Evolutionary conservation across 257 asterid species (phyloP), one percentile per base, ranked within the genome.

Genomic region (Solanum chilense): DNA sequence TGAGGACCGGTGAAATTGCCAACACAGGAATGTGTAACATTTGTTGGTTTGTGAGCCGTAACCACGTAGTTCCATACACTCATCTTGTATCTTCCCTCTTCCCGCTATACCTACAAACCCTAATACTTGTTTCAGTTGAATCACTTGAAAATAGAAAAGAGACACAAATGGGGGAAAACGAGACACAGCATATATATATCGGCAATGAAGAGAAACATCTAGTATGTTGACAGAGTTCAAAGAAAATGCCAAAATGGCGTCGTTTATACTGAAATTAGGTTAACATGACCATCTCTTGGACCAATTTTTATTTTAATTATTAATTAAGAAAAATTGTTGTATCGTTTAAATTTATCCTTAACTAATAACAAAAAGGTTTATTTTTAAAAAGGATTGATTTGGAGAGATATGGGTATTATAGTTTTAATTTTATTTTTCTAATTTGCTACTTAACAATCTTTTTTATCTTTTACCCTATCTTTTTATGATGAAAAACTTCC

Each of bases 21-120:
- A 83, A 97, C 99, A 90, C 98, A 96, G 8, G 99, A 97, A 90
- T 97, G 99, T 58, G 99, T 96, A 9, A 95, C 98, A 87, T 95
- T 97, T 12, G 99, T 97, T 60, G 99, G 99, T 93, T 95, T 95
- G 91, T 97, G 99, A 68, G 99, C 99, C 91, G 99, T 97, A 91
- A 97, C 99, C 88, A 97, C 99, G 75, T 97, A 97, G 92, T 97
- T 97, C 99, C 99, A 97, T 77, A 93, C 88, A 83, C 99, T 97
- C 99, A 96, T 97, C 83, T 87, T 49, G 31, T 6, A 37, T 37
- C 25, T 23, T 37, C 42, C 18, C 14, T 21, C 31, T 74, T 25
- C 31, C 49, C 58, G 45, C 80, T 35, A 10, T 42, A n/a, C 23
- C 56, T 16, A 78, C 42, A 29, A 78, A 78, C 84, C 66, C 84